phyloP scores from a whole-genome alignment of 129 eudicot species.

The Heracleum sosnowskyi region DNA sequence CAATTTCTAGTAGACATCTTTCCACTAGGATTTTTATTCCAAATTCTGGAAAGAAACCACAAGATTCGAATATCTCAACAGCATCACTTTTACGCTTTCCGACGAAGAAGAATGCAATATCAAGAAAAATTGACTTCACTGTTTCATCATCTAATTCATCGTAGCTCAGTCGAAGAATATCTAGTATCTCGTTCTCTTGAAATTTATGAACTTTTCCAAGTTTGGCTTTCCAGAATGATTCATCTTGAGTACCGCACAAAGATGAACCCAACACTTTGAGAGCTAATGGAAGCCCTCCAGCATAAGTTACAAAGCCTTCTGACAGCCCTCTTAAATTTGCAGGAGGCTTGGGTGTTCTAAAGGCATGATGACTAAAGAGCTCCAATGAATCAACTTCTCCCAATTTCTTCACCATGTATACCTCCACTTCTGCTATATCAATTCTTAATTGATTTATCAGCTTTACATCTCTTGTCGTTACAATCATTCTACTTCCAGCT shows the following conservation, averaged over 20 bases:
- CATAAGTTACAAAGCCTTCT: neutral
- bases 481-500: neutral
- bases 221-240: neutral
- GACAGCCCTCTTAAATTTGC: neutral
- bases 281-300: no score
- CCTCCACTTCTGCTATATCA: neutral
- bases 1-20: neutral
- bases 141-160: neutral
- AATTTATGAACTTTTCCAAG: neutral
- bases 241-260: neutral
- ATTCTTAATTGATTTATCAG: neutral
- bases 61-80: neutral
- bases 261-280: neutral
- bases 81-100: neutral
- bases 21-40: slow-evolving; percentile 10
- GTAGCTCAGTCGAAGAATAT: neutral
- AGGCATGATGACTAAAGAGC: neutral
- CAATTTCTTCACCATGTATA: neutral
- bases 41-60: neutral
- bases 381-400: neutral
- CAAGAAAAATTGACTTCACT: neutral
- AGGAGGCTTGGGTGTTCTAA: neutral
- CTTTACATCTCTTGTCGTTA: neutral
- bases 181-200: neutral
- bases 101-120: slow-evolving; percentile 8